Evolutionary conservation across 495 filamentous ascomycete genomes (phyloP), one percentile per base, ranked within the genome.

Genomic region (Aspergillus heteromorphus): DNA sequence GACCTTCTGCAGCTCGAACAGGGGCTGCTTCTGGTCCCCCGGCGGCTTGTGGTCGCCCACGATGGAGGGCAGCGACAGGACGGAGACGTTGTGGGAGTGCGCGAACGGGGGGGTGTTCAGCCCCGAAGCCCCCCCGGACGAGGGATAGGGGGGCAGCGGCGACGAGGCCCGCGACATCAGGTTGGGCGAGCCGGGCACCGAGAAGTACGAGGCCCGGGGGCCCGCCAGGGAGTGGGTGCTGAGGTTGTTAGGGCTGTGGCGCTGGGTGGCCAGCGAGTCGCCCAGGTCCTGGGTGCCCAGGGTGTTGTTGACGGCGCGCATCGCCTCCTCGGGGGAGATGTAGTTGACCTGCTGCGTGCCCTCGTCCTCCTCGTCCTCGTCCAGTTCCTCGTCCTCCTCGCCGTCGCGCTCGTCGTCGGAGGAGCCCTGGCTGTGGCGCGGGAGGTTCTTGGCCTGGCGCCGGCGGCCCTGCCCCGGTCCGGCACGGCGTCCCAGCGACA

Each of bases 1-100:
- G 16, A 86, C 80, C 54, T 84, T 79, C 56, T 87, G 83, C 20
- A 86, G 74, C 60, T 78, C 72, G 59, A 80, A 81, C 13, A 52
- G 34, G 18, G 56, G 42, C 36, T 43, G 34, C 4, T 57, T 45
- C 19, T 29, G 21, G 21, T n/a, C 27, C 2, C 20, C 43, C 23
- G 16, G n/a, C 8, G 34, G 21, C 9, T n/a, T 45, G 18, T 61
- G 59, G 11, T 61, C 59, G 7, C 40, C 43, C 16, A 61, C 51
- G 10, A 62, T 55, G 18, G 59, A 62, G 4, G 48, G 55, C 36
- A 62, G 27, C 5, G 59, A 62, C 9, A 62, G 55, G 16, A 62
- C 55, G 17, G 59, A 62, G 2, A 58, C 48, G 43, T 58, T 62
- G 9, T 21, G 55, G 13, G 25, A 14, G 21, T 54, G 55, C 7